These are phyloP conservation scores for Plasmodium inui DNA, from an alignment of 169 alveolate species.

Conservation along the genomic window DNA sequence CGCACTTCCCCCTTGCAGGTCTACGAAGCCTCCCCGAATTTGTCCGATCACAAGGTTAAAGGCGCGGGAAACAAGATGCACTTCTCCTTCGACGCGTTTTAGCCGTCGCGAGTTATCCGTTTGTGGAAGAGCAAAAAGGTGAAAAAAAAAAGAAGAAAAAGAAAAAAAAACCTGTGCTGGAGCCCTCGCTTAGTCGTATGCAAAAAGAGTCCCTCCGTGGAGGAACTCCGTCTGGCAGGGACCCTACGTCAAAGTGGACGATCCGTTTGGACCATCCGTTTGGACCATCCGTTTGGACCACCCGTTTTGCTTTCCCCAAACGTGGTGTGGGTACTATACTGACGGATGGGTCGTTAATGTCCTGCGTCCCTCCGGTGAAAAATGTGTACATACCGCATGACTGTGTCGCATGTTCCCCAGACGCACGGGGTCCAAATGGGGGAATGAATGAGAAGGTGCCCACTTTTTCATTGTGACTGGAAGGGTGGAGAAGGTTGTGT, in stretches of 20 bases:
- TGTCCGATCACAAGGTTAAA: slow-evolving; percentile 56
- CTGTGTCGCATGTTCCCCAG: neutral
- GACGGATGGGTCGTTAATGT: neutral
- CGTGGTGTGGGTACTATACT: neutral
- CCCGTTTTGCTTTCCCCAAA: neutral
- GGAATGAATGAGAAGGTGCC: neutral
- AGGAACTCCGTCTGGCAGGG: neutral
- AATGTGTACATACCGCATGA: neutral
- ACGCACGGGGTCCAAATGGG: neutral
- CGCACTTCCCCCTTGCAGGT: neutral
- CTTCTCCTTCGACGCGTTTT: slow-evolving; percentile 62
- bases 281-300: neutral
- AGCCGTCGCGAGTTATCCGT: neutral
- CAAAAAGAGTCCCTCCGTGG: neutral
- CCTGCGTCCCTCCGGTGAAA: neutral
- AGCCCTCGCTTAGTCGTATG: neutral
- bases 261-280: neutral
- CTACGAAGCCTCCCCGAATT: slow-evolving; percentile 73
- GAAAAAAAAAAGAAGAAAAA: neutral
- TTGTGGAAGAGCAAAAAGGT: neutral
- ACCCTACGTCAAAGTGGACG: neutral
- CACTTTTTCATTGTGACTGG: neutral
- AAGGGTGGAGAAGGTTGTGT: neutral
- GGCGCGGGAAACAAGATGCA: neutral
- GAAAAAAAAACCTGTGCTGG: neutral